Evolutionary conservation across 2,329 filamentous ascomycete species (phyloP).

Genomic region (Cordyceps militaris): DNA sequence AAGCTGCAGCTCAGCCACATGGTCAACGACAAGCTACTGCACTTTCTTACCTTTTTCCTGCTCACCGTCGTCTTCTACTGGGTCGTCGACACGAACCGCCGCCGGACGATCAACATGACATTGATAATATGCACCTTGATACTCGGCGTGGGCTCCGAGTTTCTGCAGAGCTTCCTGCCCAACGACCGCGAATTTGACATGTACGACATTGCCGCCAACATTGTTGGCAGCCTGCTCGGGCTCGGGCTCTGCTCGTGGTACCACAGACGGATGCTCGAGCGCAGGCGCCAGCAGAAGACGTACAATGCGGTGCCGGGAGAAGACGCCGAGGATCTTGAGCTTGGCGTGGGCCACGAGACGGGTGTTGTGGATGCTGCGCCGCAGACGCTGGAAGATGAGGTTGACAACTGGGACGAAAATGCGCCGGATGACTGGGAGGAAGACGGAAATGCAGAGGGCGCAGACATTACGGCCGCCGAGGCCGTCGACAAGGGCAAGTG

Average conservation of each 20-base stretch:
- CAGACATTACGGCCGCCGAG: constrained; percentile 17
- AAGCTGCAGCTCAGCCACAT: constrained; percentile 46
- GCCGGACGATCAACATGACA: constrained; percentile 78
- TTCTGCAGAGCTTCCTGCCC: constrained; percentile 67
- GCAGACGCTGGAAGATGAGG: constrained; percentile 62
- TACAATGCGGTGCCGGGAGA: constrained; percentile 65
- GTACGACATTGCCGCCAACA: constrained; percentile 81
- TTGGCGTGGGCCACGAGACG: constrained; percentile 65
- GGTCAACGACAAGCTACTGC: constrained; percentile 86
- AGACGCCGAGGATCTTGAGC: constrained; percentile 63
- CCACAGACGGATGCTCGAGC: constrained; percentile 89
- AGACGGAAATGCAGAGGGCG: constrained; percentile 33
- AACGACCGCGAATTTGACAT: constrained; percentile 67
- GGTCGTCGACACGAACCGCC: constrained; percentile 85
- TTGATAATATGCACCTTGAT: constrained; percentile 68
- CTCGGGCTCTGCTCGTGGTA: constrained; percentile 81
- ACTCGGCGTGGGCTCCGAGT: constrained; percentile 67
- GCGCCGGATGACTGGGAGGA: constrained; percentile 52
- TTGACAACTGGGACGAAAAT: constrained; percentile 94
- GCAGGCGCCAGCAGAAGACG: constrained; percentile 65
- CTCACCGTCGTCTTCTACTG: constrained; percentile 91
- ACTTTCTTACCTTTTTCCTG: constrained; percentile 82
- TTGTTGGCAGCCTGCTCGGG: constrained; percentile 67
- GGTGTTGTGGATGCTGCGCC: constrained; percentile 43
- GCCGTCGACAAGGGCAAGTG: neutral